These are phyloP conservation scores for Sextonia rubra DNA, from an alignment of 164 flowering plant genomes.

Conservation along the genomic window DNA sequence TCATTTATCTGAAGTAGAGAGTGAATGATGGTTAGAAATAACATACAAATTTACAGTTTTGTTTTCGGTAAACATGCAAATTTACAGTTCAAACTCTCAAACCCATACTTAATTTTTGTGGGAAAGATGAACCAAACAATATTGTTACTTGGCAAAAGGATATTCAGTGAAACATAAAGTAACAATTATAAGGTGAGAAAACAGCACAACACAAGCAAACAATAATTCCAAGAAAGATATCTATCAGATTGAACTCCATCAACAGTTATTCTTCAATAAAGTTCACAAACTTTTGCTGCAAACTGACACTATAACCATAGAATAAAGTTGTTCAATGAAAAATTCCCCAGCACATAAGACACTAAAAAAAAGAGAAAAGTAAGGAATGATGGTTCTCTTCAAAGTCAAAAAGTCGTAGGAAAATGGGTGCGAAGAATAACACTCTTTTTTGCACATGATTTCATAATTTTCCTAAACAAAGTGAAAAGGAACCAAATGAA, in stretches of 20 bases:
- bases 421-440: background rate
- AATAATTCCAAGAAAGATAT: background rate
- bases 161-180: background rate
- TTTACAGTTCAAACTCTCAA: too few species aligned
- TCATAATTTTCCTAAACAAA: background rate
- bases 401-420: background rate
- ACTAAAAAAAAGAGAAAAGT: background rate
- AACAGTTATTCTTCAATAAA: background rate
- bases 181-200: background rate
- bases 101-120: background rate
- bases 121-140: background rate
- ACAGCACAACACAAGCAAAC: background rate
- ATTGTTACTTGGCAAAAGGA: background rate
- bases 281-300: background rate
- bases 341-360: background rate
- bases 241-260: background rate
- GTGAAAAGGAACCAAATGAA: background rate
- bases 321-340: background rate
- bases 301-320: background rate
- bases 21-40: background rate
- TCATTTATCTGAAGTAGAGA: constrained; percentile 32
- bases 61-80: too few species aligned
- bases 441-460: background rate
- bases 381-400: background rate
- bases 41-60: too few species aligned